These are phyloP conservation scores for Diaporthe ilicicola DNA, from an alignment of 2,329 filamentous ascomycete species.

Conservation along the genomic window DNA sequence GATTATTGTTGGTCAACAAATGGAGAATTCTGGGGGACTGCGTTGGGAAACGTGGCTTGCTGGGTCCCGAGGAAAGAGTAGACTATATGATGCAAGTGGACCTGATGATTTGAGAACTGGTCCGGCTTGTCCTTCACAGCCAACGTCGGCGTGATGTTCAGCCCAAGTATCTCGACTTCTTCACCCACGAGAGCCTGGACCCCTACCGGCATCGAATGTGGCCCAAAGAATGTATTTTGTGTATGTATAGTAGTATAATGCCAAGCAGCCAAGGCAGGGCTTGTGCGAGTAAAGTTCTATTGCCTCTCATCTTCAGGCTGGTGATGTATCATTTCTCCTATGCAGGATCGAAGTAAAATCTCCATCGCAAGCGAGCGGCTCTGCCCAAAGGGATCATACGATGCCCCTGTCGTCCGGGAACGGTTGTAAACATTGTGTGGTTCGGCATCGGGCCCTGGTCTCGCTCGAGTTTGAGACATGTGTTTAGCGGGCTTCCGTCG, in stretches of 20 bases:
- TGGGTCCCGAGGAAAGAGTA: background rate
- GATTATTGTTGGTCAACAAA: background rate
- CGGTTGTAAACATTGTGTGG: background rate
- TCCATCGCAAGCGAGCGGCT: constrained; percentile 3
- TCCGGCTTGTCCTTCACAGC: background rate
- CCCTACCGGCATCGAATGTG: background rate
- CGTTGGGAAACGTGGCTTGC: background rate
- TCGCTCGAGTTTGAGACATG: background rate
- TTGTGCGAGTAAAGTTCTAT: background rate
- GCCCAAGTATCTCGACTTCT: background rate
- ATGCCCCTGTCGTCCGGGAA: background rate
- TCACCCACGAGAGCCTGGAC: background rate
- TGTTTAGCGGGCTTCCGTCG: background rate
- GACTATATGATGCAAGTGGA: background rate
- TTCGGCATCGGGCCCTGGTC: background rate
- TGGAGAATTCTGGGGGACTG: background rate
- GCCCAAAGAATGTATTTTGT: too few relatives aligned
- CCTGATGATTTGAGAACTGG: background rate
- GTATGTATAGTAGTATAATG: too few relatives aligned
- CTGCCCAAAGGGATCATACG: background rate
- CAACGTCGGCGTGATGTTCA: background rate
- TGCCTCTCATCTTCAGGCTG: background rate
- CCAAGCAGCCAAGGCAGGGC: background rate
- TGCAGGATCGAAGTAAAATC: constrained; percentile 13
- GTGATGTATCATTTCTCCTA: constrained; percentile 5